Evolutionary conservation across 2,329 filamentous ascomycete genomes (phyloP), one percentile per base, ranked within the genome.

Genomic region (Ilyonectria robusta): DNA sequence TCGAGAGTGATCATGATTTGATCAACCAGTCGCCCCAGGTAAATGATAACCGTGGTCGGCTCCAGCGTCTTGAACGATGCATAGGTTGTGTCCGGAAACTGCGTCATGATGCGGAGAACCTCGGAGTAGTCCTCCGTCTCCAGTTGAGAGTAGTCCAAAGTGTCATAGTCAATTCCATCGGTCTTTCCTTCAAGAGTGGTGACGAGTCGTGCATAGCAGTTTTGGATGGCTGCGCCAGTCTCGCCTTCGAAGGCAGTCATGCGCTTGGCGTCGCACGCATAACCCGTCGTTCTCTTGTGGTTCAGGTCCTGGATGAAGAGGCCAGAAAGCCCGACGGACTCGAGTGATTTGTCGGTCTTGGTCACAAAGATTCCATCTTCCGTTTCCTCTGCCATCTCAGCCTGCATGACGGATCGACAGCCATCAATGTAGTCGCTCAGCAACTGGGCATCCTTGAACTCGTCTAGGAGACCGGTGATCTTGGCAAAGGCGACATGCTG

Each of bases 1-100:
- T 90, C 80, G 84, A 91, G 82, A 0, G 71, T 72, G 0, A 11
- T 0, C 59, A 63, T 66, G 0, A 74, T 3, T 0, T 75, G 69
- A 2, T 77, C 72, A 0, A 67, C 46, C 0, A 77, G 15, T 1
- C 75, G 68, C 0, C 35, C 4, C 1, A 93, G 80, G 74, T 92
- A 93, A 1, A 85, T 88, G 31, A 92, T 81, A n/a, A 92, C 85
- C 0, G 89, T 91, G 2, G 89, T 85, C 0, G 91, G 90, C 73
- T 93, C 91, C n/a, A 90, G 85, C 0, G 88, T 91, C 81, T 88
- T 91, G 77, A 87, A 82, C 0, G 90, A 90, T 66, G 90, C 88
- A 67, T 87, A 75, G 44, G 91, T 86, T 1, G 90, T 86, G 65
- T 93, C 91, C 0, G 90, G 91, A 81, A 89, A 93, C 64, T 89